Percentiles rank a stretch among this genome's conserved stretches.
Evolutionary conservation across 1,284 basidiomycete species (phyloP).

Genomic region (Limonomyces culmigenus): DNA sequence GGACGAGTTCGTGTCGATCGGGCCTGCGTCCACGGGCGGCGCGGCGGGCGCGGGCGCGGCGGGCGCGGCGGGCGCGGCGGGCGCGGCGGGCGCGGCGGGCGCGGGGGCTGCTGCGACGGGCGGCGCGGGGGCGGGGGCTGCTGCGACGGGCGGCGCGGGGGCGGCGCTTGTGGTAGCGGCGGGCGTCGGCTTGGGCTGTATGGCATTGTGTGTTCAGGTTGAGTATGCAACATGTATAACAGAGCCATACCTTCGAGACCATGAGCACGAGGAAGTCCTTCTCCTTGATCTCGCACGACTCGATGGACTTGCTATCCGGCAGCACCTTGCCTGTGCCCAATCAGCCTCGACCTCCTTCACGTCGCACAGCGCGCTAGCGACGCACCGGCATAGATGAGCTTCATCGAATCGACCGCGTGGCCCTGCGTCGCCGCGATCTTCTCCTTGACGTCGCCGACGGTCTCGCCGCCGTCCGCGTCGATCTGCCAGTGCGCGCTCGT

Average conservation of each 20-base stretch:
- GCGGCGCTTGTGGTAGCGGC: constrained; percentile 14
- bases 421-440: constrained; percentile 73
- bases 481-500: constrained; percentile 31
- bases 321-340: constrained; percentile 74
- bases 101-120: constrained; percentile 20
- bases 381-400: constrained; percentile 89
- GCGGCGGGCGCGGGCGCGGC: constrained; percentile 18
- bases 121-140: constrained; percentile 18
- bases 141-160: constrained; percentile 14
- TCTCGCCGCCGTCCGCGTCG: constrained; percentile 65
- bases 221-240: neutral
- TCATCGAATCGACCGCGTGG: constrained; percentile 63
- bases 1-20: constrained; percentile 31
- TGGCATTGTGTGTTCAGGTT: neutral
- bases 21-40: constrained; percentile 12
- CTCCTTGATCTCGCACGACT: constrained; percentile 87
- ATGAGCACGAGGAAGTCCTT: constrained; percentile 99
- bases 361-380: constrained; percentile 3
- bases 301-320: constrained; percentile 77
- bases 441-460: constrained; percentile 68
- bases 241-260: constrained; percentile 73
- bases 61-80: constrained; percentile 15
- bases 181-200: constrained; percentile 38
- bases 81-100: constrained; percentile 18
- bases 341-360: too few relatives aligned